Evolutionary conservation across 1,284 basidiomycete genomes (phyloP).

Genomic region (Ceratobasidium theobromae): DNA sequence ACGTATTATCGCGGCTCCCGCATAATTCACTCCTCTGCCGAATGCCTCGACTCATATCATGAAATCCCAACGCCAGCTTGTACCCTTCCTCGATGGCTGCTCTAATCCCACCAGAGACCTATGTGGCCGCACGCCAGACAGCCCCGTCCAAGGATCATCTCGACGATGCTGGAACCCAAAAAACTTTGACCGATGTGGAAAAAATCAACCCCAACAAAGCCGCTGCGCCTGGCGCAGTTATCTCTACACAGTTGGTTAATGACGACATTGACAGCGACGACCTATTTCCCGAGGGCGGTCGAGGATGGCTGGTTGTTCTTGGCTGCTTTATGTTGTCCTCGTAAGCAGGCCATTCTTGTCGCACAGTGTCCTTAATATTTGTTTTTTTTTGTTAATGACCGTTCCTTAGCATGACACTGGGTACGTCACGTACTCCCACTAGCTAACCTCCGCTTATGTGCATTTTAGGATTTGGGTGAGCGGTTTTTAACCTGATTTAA

Average conservation of each 20-base stretch:
- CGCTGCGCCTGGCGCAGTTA: background rate
- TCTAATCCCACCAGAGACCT: too few species aligned
- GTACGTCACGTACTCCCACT: background rate
- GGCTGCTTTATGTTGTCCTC: constrained; percentile 35
- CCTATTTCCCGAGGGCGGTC: constrained; percentile 36
- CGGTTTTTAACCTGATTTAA: too few species aligned
- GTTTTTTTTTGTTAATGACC: too few species aligned
- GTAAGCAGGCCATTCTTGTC: background rate
- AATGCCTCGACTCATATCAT: too few species aligned
- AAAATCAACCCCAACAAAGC: background rate
- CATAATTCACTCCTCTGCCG: too few species aligned
- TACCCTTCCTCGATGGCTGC: too few species aligned
- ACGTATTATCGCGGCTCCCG: too few species aligned
- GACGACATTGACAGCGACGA: constrained; percentile 20
- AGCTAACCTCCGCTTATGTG: background rate
- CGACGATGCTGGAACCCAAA: too few species aligned
- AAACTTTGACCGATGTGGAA: background rate
- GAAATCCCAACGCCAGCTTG: too few species aligned
- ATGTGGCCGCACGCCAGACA: too few species aligned
- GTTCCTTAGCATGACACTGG: constrained; percentile 24
- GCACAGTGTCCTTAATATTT: background rate
- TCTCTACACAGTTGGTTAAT: background rate
- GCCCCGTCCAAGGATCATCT: too few species aligned
- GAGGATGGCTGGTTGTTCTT: constrained; percentile 37
- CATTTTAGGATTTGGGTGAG: constrained; percentile 24